Conservation (phyloP, 345 rosid species). For the Corchorus olitorius region DNA sequence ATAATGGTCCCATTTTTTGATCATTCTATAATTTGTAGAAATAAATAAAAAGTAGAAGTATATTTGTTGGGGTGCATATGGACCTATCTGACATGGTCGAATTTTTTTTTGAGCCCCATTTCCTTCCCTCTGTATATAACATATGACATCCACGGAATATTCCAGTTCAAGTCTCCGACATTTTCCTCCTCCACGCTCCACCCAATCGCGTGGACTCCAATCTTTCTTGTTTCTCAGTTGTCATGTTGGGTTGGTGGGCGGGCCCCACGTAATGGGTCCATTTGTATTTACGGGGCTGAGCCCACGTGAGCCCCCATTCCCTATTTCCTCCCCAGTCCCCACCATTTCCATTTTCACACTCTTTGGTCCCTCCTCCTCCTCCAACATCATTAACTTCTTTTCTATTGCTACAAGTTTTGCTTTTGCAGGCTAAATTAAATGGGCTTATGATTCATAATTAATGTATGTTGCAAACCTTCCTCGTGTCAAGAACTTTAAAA, state of each 20-base stretch:
- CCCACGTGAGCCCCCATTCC: constrained; percentile 9
- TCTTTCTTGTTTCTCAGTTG: neutral
- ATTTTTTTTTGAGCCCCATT: too few species aligned
- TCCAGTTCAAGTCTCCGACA: neutral
- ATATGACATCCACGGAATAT: neutral
- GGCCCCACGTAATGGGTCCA: constrained; percentile 22
- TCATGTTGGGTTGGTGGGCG: neutral
- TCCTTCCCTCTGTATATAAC: neutral
- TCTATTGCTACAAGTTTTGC: neutral
- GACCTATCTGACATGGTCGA: neutral
- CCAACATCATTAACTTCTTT: neutral
- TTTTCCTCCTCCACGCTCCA: neutral
- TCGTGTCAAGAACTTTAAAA: too few species aligned
- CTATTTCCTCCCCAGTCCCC: neutral
- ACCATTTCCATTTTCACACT: neutral
- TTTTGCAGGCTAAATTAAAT: too few species aligned
- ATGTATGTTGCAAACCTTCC: too few species aligned
- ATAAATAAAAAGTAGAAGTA: too few species aligned
- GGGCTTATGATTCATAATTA: too few species aligned
- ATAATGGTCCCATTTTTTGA: neutral
- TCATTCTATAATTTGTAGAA: too few species aligned
- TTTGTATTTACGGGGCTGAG: neutral
- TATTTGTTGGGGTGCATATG: neutral
- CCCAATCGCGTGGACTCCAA: neutral
- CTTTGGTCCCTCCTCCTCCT: neutral